Evolutionary conservation across 306 rosid genomes (phyloP).

Genomic region (Fragaria vesca): DNA sequence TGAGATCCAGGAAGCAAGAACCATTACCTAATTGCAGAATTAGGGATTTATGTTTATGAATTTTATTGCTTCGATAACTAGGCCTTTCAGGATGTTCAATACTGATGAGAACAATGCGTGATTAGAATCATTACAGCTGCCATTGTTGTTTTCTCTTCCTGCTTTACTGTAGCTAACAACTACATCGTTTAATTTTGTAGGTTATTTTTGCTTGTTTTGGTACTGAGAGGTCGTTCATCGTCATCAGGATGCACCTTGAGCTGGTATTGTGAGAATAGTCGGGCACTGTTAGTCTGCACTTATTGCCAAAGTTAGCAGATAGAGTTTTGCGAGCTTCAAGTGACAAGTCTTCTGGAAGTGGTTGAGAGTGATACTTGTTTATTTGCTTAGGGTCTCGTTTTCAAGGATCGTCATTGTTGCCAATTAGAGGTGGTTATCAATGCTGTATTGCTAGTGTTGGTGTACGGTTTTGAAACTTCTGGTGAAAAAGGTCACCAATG

Average conservation of each 20-base stretch:
- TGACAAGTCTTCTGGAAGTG: constrained; percentile 11
- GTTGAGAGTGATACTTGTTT: constrained; percentile 1
- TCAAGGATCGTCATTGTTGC: not conserved
- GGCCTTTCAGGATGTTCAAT: not conserved
- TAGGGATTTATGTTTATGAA: not conserved
- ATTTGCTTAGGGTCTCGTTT: not conserved
- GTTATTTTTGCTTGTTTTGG: not conserved
- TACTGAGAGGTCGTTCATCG: not conserved
- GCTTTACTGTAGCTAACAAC: constrained; percentile 3
- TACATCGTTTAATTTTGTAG: constrained; percentile 13
- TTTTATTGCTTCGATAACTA: not conserved
- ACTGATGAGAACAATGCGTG: not conserved
- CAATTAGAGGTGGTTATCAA: not conserved
- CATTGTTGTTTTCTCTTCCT: not conserved
- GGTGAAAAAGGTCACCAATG: constrained; percentile 19
- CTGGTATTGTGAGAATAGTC: constrained; percentile 16
- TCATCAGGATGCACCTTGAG: not conserved
- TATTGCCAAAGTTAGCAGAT: constrained; percentile 36
- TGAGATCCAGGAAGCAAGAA: not conserved
- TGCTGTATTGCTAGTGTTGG: not conserved
- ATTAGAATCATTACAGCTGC: not conserved
- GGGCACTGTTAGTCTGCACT: not conserved
- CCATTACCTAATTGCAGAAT: not conserved
- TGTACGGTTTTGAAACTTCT: constrained; percentile 20
- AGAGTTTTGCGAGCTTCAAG: constrained; percentile 5